Base-by-base conservation (phyloP, 805 yeast species). In the Metschnikowia kofuensis region DNA sequence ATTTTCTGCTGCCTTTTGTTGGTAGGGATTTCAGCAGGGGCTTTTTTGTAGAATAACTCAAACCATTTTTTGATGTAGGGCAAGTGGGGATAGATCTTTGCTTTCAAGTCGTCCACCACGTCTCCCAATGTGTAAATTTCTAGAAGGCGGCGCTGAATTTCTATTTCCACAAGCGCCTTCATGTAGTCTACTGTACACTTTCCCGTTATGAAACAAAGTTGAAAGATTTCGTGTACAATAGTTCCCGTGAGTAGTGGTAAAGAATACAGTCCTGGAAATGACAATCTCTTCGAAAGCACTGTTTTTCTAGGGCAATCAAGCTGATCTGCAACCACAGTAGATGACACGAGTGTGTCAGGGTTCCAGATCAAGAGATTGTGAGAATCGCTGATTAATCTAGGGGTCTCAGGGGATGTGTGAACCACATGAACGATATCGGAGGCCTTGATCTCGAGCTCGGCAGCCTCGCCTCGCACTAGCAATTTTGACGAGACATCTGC, bases 321-420 rank as follows among this genome's bases (percentile, higher is more conserved):
- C 1, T 92, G 84, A 38, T 86, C 86, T 0, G 97, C 85, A 1
- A 90, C 79, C 4, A 84, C 70, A 0, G 98, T 94, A 2, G 96
- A 90, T 0, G 97, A 80, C 0, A 92, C 68, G 11, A 94, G 67
- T 4, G 80, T 67, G 62, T 94, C 98, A 0, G 99, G 99, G 55
- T 87, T 80, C 77, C 94, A 78, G 16, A 92, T 76, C 29, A 91
- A 65, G n/a, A 90, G 62, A 55, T 85, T 82, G 30, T 76, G 76
- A 32, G 75, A 67, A 49, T 77, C 76, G 54, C 84, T 87, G 8
- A 85, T 76, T 2, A 83, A 53, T 15, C 64, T 66, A 1, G 77
- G 75, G 37, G 63, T 66, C 3, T 59, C 56, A 27, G 66, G 59
- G 43, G 67, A 59, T 1, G 76, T 75, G 6, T 84, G 77, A 10